phyloP scores from a whole-genome alignment of 805 yeast species.

The Yamadazyma tumulicola region DNA sequence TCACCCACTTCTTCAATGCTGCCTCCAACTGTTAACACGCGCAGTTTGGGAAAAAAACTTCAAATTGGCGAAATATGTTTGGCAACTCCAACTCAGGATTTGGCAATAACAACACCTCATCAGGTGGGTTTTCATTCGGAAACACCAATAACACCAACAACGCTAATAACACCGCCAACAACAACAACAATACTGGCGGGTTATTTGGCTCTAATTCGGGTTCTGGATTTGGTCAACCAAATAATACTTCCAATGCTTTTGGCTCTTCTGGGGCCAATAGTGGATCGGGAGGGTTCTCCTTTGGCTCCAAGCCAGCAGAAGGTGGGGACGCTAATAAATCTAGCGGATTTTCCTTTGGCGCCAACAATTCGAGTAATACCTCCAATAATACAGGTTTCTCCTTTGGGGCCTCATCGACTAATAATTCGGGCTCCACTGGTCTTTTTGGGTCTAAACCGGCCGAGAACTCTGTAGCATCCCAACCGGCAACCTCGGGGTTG shows the following conservation, averaged over 20 bases:
- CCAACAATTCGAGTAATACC: too few relatives aligned
- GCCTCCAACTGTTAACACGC: too few relatives aligned
- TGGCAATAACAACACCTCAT: conserved; percentile 3
- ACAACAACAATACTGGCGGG: conserved; percentile 14
- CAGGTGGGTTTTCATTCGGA: conserved; percentile 20
- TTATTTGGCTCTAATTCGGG: conserved; percentile 14
- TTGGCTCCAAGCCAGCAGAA: conserved; percentile 1
- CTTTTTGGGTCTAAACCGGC: conserved; percentile 6
- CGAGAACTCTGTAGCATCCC: too few relatives aligned
- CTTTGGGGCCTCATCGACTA: conserved; percentile 1
- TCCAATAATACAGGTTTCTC: conserved; percentile 3
- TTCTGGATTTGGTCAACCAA: conserved; percentile 1
- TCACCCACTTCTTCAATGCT: too few relatives aligned
- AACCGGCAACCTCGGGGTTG: conserved; percentile 11
- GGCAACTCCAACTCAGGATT: conserved; percentile 7
- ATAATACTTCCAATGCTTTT: conserved; percentile 1
- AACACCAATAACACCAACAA: conserved; percentile 1
- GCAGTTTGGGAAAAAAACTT: too few relatives aligned
- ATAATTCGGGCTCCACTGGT: background rate
- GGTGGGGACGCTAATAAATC: too few relatives aligned
- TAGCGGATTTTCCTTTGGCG: too few relatives aligned
- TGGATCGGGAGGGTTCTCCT: background rate
- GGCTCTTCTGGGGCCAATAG: conserved; percentile 2
- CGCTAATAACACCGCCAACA: conserved; percentile 1
- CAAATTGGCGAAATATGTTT: too few relatives aligned